Conservation (phyloP, 371 early-diverging fungal genomes). For the Mucor sp. region DNA sequence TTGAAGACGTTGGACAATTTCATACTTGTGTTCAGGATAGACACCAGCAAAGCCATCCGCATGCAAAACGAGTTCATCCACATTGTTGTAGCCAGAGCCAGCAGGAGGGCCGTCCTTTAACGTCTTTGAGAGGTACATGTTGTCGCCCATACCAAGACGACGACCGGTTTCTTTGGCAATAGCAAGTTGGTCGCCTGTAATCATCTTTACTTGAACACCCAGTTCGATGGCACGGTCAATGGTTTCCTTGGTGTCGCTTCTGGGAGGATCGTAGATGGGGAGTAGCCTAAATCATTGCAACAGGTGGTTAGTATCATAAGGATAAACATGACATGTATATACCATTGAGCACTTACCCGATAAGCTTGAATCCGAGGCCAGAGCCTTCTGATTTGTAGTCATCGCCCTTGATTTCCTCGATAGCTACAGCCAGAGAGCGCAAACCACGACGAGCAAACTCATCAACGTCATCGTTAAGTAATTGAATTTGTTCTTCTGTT, state of each 20-base stretch:
- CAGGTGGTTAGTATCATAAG: too few species aligned
- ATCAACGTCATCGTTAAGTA: conserved; percentile 58
- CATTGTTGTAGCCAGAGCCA: conserved; percentile 64
- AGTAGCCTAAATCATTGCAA: too few species aligned
- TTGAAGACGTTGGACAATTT: conserved; percentile 86
- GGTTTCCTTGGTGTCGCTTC: conserved; percentile 72
- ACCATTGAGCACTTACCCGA: conserved; percentile 35
- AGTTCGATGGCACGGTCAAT: conserved; percentile 78
- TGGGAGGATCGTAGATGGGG: conserved; percentile 85
- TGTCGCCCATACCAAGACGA: conserved; percentile 65
- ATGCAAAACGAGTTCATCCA: conserved; percentile 75
- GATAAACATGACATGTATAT: too few species aligned
- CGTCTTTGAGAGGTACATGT: conserved; percentile 67
- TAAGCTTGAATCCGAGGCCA: conserved; percentile 58
- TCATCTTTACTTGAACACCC: conserved; percentile 90
- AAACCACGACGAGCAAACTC: conserved; percentile 75
- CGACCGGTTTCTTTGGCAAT: conserved; percentile 83
- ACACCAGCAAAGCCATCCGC: conserved; percentile 86
- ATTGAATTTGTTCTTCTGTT: conserved; percentile 46
- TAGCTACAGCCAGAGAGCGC: conserved; percentile 73
- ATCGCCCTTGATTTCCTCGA: conserved; percentile 51
- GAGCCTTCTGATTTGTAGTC: conserved; percentile 48
- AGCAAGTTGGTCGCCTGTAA: conserved; percentile 89
- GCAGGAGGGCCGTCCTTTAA: conserved; percentile 65
- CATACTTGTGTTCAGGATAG: conserved; percentile 89